Percentiles rank a stretch among this genome's conserved stretches.
These are phyloP conservation scores for Heliamphora exappendiculata DNA, from an alignment of 148 eudicot genomes.

Conservation along the genomic window DNA sequence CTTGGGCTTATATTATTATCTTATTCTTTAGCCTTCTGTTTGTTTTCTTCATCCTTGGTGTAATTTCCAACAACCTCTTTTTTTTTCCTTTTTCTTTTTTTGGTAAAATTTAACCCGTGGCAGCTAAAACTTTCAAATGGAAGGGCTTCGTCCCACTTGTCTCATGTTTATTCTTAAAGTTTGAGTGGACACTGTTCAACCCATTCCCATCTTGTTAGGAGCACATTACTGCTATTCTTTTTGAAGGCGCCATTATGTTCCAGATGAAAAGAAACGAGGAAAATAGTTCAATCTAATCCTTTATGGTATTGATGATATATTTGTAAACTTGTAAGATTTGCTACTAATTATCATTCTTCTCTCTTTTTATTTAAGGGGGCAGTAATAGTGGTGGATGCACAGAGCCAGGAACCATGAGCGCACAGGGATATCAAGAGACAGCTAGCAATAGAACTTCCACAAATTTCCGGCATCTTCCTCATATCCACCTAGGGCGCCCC, in stretches of 20 bases:
- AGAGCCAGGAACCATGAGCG: constrained; percentile 40
- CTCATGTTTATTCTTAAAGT: not conserved
- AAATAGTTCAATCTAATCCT: not conserved
- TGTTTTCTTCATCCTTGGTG: not conserved
- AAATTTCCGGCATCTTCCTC: constrained; percentile 48
- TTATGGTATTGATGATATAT: not conserved
- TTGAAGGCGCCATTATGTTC: not conserved
- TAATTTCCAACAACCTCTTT: not conserved
- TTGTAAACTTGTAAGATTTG: not conserved
- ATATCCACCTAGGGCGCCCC: constrained; percentile 51
- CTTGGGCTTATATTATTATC: not conserved
- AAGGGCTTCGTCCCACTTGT: not conserved
- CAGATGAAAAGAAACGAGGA: not conserved
- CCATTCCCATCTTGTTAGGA: not conserved
- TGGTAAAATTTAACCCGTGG: not conserved
- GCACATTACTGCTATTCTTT: not conserved
- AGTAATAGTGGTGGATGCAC: constrained; percentile 36
- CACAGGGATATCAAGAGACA: constrained; percentile 51
- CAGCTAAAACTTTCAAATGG: not conserved
- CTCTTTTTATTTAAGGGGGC: constrained; percentile 28
- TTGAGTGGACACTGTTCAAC: not conserved
- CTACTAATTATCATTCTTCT: not conserved
- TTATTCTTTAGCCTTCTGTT: not conserved
- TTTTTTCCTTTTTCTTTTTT: not conserved
- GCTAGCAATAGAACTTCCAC: constrained; percentile 37